Evolutionary conservation across 1,284 basidiomycete species (phyloP), one percentile per base, ranked within the genome.

Genomic region (Naganishia sp.): DNA sequence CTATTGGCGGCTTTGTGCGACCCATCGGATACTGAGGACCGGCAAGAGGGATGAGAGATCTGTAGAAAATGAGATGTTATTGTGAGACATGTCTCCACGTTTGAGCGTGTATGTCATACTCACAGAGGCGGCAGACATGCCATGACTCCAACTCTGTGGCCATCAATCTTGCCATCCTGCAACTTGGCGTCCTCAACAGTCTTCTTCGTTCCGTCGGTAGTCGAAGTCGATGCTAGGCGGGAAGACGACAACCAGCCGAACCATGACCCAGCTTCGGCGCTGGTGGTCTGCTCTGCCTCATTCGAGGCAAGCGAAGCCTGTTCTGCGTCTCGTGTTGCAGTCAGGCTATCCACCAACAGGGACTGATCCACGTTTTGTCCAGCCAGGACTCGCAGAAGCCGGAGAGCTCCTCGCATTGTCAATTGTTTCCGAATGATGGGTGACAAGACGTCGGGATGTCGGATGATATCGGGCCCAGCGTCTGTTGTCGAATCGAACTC

Each of bases 1-100:
- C 68, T 15, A 66, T 53, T 1, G 59, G 64, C 42, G 55, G 57
- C 25, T 66, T 61, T 36, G 49, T 55, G 13, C 56, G 45, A 9
- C 44, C 49, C n/a, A 57, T 53, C n/a, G 49, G 63, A 46, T 48
- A 63, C 31, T 63, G 55, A 6, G 44, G 53, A 6, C 52, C 64
- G 10, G 57, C 53, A 28, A 63, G 45, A n/a, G 64, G 50, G 36
- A 55, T 52, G 10, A 48, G 33, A 44, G 39, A 45, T 6, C 60
- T 64, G 43, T 4, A 23, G 44, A 36, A 33, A 33, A 39, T 33
- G 31, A 9, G 4, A n/a, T 16, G 46, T 25, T 21, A 18, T 39
- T 7, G 44, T 21, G n/a, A 31, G 42, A 31, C 42, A 15, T 28
- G 15, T 11, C 13, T 21, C 2, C 31, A 18, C 23, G 0, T 33